Evolutionary conservation across 352 stramenopile species (phyloP), one percentile per base, ranked within the genome.

Genomic region (Globisporangium parvum): DNA sequence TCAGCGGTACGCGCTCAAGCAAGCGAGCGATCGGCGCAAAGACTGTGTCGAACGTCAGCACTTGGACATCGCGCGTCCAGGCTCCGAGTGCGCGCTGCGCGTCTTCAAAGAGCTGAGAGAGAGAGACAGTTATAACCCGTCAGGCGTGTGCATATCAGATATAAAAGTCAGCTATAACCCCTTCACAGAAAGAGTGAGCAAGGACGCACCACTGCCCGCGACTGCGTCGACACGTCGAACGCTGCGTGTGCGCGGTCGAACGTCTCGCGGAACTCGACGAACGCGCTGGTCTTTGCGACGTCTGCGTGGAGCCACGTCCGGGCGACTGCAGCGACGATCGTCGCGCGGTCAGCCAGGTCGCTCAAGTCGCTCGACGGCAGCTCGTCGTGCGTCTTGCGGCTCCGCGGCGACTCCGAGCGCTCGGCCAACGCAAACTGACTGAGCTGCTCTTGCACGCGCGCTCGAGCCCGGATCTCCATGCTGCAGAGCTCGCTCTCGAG

Each of bases 41-140:
- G 12, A 94, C 77, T 5, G 78, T 78, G 58, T 88, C 78, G 49
- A 85, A 91, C 26, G 78, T 86, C n/a, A 91, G 65, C 21, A 70
- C 68, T 58, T 94, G 84, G 1, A 67, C 81, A 0, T 77, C 66
- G 6, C 66, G 66, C 17, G 75, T 85, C 76, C 76, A 85, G 12
- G 63, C 68, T 39, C 62, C 62, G 51, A 86, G 49, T 3, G 70
- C 59, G 28, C 62, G 62, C 50, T 83, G 70, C 52, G 67, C 73
- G 35, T 80, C 68, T 48, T 70, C 68, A 23, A 86, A 69, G 24
- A 84, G 51, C 75, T 86, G 57, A 9, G 53, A 12, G 39, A n/a
- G 39, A n/a, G n/a, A n/a, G n/a, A n/a, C n/a, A n/a, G n/a, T n/a
- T n/a, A n/a, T n/a, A n/a, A n/a, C n/a, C n/a, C n/a, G n/a, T n/a